Conservation (phyloP, 768 basidiomycete genomes). For the Termitomyces sp. region DNA sequence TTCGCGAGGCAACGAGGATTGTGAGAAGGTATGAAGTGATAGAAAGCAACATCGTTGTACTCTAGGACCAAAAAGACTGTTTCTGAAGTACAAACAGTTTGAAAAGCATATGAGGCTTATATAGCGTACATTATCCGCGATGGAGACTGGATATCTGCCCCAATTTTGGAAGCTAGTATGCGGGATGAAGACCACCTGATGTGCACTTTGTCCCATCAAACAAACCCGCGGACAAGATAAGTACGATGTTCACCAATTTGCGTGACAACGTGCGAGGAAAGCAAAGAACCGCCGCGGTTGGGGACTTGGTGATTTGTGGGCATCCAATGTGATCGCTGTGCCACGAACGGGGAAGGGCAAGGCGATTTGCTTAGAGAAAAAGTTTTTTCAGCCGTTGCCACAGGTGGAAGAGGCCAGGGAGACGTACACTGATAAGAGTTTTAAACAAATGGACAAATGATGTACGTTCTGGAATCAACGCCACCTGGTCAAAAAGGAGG, state of each 20-base stretch:
- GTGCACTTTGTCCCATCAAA: neutral
- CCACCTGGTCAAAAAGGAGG: too few relatives aligned
- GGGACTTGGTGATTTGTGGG: neutral
- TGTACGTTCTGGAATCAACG: too few relatives aligned
- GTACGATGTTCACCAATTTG: neutral
- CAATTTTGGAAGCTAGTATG: neutral
- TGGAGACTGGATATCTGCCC: neutral
- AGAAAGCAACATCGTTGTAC: neutral
- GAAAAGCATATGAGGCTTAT: neutral
- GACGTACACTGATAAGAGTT: neutral
- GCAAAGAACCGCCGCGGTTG: constrained; percentile 4
- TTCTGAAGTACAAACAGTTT: neutral
- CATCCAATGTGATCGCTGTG: neutral
- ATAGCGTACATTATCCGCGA: constrained; percentile 35
- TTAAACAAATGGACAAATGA: too few relatives aligned
- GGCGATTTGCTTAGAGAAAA: neutral
- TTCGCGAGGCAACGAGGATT: neutral
- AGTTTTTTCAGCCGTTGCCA: too few relatives aligned
- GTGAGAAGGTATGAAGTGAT: neutral
- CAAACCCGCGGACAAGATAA: constrained; percentile 5
- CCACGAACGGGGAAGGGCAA: neutral
- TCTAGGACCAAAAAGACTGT: neutral
- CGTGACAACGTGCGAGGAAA: neutral
- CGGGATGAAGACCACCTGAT: constrained; percentile 8
- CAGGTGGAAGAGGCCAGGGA: too few relatives aligned